Evolutionary conservation across 345 rosid genomes (phyloP).

Genomic region (Eucalyptus sideroxylon): DNA sequence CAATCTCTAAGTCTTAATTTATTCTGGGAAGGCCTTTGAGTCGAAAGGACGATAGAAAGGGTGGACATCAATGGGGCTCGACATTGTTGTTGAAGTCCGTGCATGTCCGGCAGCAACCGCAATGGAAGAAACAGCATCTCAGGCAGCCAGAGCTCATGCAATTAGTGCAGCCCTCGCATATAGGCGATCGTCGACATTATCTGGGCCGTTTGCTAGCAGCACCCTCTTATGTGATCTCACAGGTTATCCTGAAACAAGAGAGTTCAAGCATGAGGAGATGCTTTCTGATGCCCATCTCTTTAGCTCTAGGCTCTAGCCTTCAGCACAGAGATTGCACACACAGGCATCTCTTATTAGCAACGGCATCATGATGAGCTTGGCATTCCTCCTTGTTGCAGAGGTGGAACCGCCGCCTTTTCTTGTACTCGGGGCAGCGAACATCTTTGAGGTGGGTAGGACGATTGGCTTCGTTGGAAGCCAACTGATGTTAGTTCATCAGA

Average conservation of each 20-base stretch:
- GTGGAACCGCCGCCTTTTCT: slow-evolving; percentile 14
- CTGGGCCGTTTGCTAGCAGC: slow-evolving; percentile 11
- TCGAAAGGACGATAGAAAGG: background rate
- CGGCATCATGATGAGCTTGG: slow-evolving; percentile 18
- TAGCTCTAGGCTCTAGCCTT: background rate
- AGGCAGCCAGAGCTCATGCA: slow-evolving; percentile 27
- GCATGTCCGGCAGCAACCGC: slow-evolving; percentile 16
- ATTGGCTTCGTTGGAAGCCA: background rate
- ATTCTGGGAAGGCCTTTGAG: background rate
- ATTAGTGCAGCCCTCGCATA: slow-evolving; percentile 17
- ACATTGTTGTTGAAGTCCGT: slow-evolving; percentile 18
- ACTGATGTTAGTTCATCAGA: slow-evolving; percentile 12
- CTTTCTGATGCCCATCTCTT: background rate
- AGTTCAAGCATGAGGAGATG: background rate
- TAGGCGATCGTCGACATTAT: slow-evolving; percentile 7
- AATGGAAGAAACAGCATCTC: slow-evolving; percentile 24
- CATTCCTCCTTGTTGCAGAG: slow-evolving; percentile 14
- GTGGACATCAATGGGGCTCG: background rate
- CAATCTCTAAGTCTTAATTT: background rate
- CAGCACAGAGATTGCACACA: background rate
- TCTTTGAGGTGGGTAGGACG: background rate
- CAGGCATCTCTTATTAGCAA: background rate
- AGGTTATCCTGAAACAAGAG: slow-evolving; percentile 5
- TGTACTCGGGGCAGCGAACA: background rate
- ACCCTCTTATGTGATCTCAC: slow-evolving; percentile 15